Evolutionary conservation across 1,284 basidiomycete genomes (phyloP), one percentile per base, ranked within the genome.

Genomic region (Wolfiporia cocos): DNA sequence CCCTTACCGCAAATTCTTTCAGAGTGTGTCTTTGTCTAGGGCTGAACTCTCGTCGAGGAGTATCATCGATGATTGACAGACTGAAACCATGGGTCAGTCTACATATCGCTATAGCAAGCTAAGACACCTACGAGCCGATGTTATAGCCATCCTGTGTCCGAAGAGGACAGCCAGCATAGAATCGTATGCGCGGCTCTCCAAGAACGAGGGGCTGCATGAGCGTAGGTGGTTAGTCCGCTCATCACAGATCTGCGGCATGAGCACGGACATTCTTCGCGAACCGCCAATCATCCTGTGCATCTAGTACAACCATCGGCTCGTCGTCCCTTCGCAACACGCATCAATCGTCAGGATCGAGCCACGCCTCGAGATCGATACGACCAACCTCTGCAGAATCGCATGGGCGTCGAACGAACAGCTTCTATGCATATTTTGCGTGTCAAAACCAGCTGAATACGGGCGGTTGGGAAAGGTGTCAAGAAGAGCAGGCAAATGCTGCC

Each of bases 141-240:
- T 96, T 97, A 65, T 73, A 86, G 3, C 93, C 94, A 47, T 96
- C 92, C 37, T 84, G 73, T 0, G 93, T 96, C 19, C 90, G 76
- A 32, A 97, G 59, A 1, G 93, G 93, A 20, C 90, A 89, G 14
- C 90, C 92, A 3, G 93, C 93, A 58, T 95, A 96, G 63, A 97
- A 97, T 22, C 90, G 77, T 19, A 92, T 73, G 49, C 80, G 62
- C 1, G 90, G 86, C 19, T 67, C 51, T 1, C 78, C 82, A 4
- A 65, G 65, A 20, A 92, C 89, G 37, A 86, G 69, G 0, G 93
- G 93, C 79, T 95, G 65, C n/a, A 28, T 28, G 26, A 28, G 26
- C 26, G 14, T 28, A 14, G 26, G 26, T 14, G 36, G 35, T n/a
- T n/a, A n/a, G n/a, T n/a, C n/a, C n/a, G n/a, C n/a, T n/a, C n/a